These are phyloP conservation scores for Tubosaeta sp. DNA, from an alignment of 768 basidiomycete species.

Conservation along the genomic window DNA sequence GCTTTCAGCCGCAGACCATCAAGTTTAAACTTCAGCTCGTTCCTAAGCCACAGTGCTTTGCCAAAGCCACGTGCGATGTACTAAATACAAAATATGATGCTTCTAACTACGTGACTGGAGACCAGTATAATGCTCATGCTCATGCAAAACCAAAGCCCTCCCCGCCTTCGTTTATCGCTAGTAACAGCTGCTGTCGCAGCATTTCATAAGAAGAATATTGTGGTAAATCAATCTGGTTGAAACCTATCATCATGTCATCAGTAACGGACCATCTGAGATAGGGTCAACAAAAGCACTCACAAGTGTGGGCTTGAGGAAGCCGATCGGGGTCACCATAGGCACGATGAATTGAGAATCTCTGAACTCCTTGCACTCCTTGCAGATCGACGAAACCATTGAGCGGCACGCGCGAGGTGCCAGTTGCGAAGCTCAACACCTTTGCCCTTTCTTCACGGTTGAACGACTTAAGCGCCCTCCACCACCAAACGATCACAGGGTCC, in stretches of 20 bases:
- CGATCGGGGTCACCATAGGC: conserved; percentile 85
- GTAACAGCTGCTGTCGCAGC: conserved; percentile 82
- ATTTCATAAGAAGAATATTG: conserved; percentile 96
- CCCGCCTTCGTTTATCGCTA: conserved; percentile 94
- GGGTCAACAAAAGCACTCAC: conserved; percentile 39
- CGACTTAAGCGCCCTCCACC: conserved; percentile 98
- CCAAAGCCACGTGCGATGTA: conserved; percentile 19
- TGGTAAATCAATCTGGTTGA: conserved; percentile 93
- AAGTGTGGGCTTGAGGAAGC: conserved; percentile 87
- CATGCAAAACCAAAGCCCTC: conserved; percentile 90
- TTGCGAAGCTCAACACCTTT: conserved; percentile 96
- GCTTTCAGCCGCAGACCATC: not conserved
- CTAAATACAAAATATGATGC: conserved; percentile 33
- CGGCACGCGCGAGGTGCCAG: conserved; percentile 88
- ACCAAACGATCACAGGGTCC: conserved; percentile 97
- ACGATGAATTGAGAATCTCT: conserved; percentile 93
- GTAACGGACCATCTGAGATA: not conserved
- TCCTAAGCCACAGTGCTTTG: not conserved
- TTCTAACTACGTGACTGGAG: conserved; percentile 25
- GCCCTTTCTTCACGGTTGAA: conserved; percentile 96
- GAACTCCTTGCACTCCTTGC: conserved; percentile 92
- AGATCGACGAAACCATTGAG: conserved; percentile 92
- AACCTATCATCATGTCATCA: conserved; percentile 47
- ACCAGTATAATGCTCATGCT: conserved; percentile 8
- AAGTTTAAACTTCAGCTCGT: not conserved